Evolutionary conservation across 306 rosid species (phyloP), one percentile per base, ranked within the genome.

Genomic region (Gynostemma pentaphyllum): DNA sequence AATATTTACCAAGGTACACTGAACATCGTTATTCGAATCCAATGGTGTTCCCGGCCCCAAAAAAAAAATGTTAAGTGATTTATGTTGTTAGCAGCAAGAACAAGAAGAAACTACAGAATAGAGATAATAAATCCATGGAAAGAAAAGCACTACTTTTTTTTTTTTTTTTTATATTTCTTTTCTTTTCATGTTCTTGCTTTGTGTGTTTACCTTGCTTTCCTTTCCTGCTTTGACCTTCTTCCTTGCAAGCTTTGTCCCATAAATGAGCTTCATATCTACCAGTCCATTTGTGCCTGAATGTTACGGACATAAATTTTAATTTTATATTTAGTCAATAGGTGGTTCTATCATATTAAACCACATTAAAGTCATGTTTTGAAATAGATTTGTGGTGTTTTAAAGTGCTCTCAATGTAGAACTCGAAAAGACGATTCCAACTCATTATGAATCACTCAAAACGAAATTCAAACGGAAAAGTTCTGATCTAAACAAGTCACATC

Each of bases 221-320:
- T 78, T 90, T 90, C 76, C 97, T 85, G 69, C 88, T 90, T 67
- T 90, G 97, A 22, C 97, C 97, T 69, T 90, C 97, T 87, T 84
- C 87, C 80, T 87, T 90, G 79, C 88, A 80, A 79, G 94, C 87
- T 59, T 84, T 89, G 74, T 89, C 97, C 97, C 97, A 89, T 27
- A 89, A 76, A 89, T 89, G 97, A 27, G 97, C 95, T 82, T 89
- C 97, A 77, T 86, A 89, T 76, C 97, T 77, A 40, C 97, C 97
- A 26, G 97, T 89, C 97, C 95, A 89, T 72, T 95, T 76, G 78
- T 89, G 97, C 81, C 97, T 89, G 81, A 55, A 16, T 64, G 48
- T n/a, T n/a, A n/a, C n/a, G n/a, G n/a, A n/a, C n/a, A n/a, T n/a
- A n/a, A n/a, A n/a, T n/a, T n/a, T n/a, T n/a, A n/a, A n/a, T n/a